A percentile compares a stretch with the other conserved stretches of the same genome.
These are phyloP conservation scores for Beta macrorhiza DNA, from an alignment of 179 eudicot species.

Conservation along the genomic window DNA sequence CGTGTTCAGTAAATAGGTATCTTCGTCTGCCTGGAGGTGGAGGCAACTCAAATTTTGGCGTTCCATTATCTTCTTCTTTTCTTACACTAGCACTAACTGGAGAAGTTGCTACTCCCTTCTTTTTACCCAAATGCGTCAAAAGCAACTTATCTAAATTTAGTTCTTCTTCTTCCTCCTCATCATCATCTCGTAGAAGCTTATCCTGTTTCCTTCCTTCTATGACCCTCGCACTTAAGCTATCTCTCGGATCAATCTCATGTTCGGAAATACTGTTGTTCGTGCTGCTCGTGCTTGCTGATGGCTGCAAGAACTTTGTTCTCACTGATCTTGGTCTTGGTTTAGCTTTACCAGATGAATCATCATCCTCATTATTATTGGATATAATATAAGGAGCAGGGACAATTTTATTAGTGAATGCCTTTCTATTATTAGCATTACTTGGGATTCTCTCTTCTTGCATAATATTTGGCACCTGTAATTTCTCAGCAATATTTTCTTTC, in stretches of 20 bases:
- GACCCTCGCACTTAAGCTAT: conserved; percentile 27
- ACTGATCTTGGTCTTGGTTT: conserved; percentile 62
- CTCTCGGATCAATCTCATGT: conserved; percentile 21
- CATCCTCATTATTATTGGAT: conserved; percentile 17
- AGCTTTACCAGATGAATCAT: conserved; percentile 23
- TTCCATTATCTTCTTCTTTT: background rate
- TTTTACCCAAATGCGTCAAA: conserved; percentile 32
- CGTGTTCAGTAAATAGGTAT: conserved; percentile 25
- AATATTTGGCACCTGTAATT: background rate
- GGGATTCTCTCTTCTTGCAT: conserved; percentile 4
- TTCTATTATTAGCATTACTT: conserved; percentile 14
- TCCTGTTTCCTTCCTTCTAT: conserved; percentile 26
- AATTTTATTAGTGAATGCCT: conserved; percentile 26
- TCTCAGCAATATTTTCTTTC: background rate
- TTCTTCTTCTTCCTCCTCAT: conserved; percentile 39
- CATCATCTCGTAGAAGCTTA: conserved; percentile 9
- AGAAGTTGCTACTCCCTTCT: conserved; percentile 18
- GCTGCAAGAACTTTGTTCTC: conserved; percentile 43
- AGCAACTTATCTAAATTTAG: conserved; percentile 24
- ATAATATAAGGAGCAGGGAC: conserved; percentile 18
- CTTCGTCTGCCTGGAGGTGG: conserved; percentile 43
- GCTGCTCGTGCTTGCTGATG: conserved; percentile 30
- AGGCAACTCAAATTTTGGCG: conserved; percentile 32
- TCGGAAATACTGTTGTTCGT: conserved; percentile 20
- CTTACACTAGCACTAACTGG: conserved; percentile 11